These are phyloP conservation scores for Asterochloris sp. DNA, from an alignment of 139 green algal species.

Conservation along the genomic window DNA sequence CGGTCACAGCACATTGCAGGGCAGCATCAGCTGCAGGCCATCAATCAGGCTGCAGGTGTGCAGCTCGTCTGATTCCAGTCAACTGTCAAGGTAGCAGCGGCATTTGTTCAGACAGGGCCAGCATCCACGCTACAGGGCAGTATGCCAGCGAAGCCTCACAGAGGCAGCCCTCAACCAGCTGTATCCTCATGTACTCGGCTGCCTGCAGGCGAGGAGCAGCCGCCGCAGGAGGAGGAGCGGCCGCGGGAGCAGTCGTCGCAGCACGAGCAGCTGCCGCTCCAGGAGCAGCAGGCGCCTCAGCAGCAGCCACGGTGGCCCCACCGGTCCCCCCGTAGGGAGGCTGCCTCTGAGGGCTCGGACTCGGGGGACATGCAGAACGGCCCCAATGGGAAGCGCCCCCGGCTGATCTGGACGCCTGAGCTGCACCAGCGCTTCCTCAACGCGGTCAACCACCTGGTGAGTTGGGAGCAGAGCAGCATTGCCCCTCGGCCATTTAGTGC, in stretches of 20 bases:
- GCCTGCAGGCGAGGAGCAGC: background rate
- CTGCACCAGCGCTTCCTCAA: conserved; percentile 77
- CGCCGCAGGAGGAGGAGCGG: background rate
- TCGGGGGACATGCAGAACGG: background rate
- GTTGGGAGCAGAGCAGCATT: background rate
- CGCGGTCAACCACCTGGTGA: conserved; percentile 66
- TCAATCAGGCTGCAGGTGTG: no score
- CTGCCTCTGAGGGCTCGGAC: background rate
- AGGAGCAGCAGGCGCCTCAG: background rate
- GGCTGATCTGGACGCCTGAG: conserved; percentile 73
- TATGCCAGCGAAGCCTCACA: no score
- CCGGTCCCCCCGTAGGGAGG: background rate
- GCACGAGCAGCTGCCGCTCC: background rate
- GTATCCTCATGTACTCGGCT: conserved; percentile 1
- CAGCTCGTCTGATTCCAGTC: no score
- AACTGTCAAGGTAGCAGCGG: no score
- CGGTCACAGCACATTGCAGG: no score
- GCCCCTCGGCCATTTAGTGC: background rate
- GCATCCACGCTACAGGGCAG: no score
- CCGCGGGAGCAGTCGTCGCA: background rate
- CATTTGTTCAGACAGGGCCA: no score
- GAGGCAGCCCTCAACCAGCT: no score
- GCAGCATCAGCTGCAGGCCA: no score
- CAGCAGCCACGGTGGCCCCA: background rate
- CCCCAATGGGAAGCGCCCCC: conserved; percentile 27